Evolutionary conservation across 805 yeast genomes (phyloP), one percentile per base, ranked within the genome.

Genomic region (Starmerella cellae): DNA sequence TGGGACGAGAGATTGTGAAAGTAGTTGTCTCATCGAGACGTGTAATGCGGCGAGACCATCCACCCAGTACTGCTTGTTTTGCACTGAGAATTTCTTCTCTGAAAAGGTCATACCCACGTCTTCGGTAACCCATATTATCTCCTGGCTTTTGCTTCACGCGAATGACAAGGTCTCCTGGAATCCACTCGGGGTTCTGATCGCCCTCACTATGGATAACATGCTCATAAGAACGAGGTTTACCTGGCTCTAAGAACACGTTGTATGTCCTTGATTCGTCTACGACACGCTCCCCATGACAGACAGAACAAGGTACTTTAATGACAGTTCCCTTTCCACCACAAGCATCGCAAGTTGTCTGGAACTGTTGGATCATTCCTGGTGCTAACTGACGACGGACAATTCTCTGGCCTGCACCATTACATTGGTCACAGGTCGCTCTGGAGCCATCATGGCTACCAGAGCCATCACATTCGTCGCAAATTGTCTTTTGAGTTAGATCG

Each of bases 351-450:
- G 70, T 68, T 35, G 76, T 71, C 58, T 82, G 88, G 52, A 87
- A 69, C 47, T 78, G 81, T 61, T 91, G 97, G 47, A 82, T 65
- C 84, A 91, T 82, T 6, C 87, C 87, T 4, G 93, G 94, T 0
- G 83, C 96, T 50, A 88, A 62, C 58, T 87, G 94, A 45, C 79
- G 68, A 38, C 74, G 69, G 42, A 78, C 71, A 6, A 77, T 58
- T 30, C 73, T 61, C 19, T 78, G 67, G 22, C 98, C 98, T 21
- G 64, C 62, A 4, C 98, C 98, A 11, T 67, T 59, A 66, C 98
- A 91, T 39, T 63, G 64, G 1, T 60, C 49, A 67, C 98, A 91
- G 27, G 58, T 61, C 41, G 76, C 78, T 9, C 67, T 68, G 53
- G 75, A 60, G 11, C 88, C 85, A 60, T 87, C 96, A 37, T 75